These are phyloP conservation scores for Eragrostis nindensis DNA, from an alignment of 176 grass and related monocot species.

Conservation along the genomic window DNA sequence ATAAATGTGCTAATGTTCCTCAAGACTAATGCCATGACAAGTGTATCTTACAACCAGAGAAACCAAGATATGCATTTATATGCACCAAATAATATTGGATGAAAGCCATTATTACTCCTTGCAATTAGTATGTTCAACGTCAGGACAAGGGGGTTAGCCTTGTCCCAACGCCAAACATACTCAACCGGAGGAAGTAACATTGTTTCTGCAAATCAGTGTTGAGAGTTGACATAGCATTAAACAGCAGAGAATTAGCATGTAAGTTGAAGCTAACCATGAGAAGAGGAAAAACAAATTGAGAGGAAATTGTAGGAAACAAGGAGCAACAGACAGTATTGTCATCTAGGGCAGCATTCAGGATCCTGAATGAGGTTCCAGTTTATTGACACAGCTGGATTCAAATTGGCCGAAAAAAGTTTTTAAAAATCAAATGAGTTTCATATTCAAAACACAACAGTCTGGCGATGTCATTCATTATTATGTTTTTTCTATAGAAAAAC, in stretches of 20 bases:
- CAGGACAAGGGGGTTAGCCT: too few relatives aligned
- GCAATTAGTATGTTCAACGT: too few relatives aligned
- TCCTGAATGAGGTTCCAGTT: background rate
- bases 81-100: background rate
- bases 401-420: background rate
- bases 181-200: too few relatives aligned
- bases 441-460: background rate
- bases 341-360: background rate
- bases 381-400: constrained; percentile 1
- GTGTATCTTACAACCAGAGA: constrained; percentile 1
- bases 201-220: too few relatives aligned
- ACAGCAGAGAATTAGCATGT: too few relatives aligned
- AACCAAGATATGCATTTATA: constrained; percentile 1
- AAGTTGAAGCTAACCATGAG: too few relatives aligned
- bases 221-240: too few relatives aligned
- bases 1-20: constrained; percentile 8
- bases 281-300: too few relatives aligned
- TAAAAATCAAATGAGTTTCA: background rate
- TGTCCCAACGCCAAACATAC: too few relatives aligned
- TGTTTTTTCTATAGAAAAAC: background rate
- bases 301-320: too few relatives aligned
- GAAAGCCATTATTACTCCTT: background rate
- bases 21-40: background rate
- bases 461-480: background rate
- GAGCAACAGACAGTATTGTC: too few relatives aligned